A percentile compares a stretch with the other conserved stretches of the same genome.
Conservation (phyloP, 371 early-diverging fungal genomes). For the Entomophthora muscae region DNA sequence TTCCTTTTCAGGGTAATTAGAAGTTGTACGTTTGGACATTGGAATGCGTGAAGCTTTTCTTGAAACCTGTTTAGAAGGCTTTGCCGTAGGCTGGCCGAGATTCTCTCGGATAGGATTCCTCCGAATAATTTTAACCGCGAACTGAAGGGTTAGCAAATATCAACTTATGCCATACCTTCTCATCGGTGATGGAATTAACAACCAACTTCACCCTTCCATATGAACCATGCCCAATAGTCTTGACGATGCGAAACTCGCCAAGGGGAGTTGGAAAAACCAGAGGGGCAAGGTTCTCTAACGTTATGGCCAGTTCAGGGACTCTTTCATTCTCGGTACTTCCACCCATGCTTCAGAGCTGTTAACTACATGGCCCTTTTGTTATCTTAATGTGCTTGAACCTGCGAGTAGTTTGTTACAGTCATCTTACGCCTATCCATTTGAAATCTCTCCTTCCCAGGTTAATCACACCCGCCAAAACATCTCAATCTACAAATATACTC, state of each 20-base stretch:
- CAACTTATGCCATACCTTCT: conserved; percentile 2
- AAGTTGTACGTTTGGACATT: not conserved
- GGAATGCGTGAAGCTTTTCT: not conserved
- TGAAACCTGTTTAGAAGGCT: not conserved
- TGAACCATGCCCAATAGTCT: conserved; percentile 6
- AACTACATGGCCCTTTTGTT: too few relatives aligned
- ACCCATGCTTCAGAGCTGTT: not conserved
- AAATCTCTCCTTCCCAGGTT: too few relatives aligned
- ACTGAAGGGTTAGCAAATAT: not conserved
- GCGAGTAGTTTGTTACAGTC: too few relatives aligned
- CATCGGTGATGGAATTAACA: not conserved
- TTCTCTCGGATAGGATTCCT: not conserved
- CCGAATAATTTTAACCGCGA: conserved; percentile 7
- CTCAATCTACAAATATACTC: too few relatives aligned
- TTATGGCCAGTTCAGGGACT: not conserved
- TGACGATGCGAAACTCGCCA: not conserved
- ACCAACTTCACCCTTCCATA: conserved; percentile 10
- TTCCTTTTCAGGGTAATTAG: not conserved
- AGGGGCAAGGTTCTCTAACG: not conserved
- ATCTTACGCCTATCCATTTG: too few relatives aligned
- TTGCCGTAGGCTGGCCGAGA: not conserved
- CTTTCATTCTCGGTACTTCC: not conserved
- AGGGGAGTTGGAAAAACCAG: not conserved
- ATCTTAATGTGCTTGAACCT: too few relatives aligned
- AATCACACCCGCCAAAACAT: too few relatives aligned